Base-by-base conservation (phyloP, 2,329 filamentous ascomycete species). In the Microdochium bolleyi region DNA sequence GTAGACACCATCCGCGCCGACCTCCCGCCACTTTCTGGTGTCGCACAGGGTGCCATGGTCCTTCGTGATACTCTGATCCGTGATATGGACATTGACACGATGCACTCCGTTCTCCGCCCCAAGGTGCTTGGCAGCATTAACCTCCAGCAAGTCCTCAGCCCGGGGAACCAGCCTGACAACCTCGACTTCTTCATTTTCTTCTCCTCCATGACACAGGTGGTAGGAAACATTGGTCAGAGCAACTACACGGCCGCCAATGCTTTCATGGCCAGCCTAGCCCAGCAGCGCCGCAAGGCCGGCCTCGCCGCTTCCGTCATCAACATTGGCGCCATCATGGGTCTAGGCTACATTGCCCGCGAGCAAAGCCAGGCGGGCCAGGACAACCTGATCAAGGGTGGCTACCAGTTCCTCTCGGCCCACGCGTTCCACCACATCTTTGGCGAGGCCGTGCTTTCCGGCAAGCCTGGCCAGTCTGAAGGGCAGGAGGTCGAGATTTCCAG, bases 171-270 rank as follows among this genome's bases (percentile, higher is more conserved):
- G 27, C 3, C 10, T 2, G 27, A 30, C 27, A 49, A 54, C 5
- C 58, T 72, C 2, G 69, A 73, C 57, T 71, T 73, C 58, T 71
- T 72, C 56, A 50, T 70, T 25, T 57, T 68, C 53, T 61, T 49
- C 55, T 64, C 51, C 49, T 65, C 54, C 25, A 53, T 65, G 5
- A 60, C 62, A 0, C 67, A 64, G 0, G 60, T 54, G 3, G 53
- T 69, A 0, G 70, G 67, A 0, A 61, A 54, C 1, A 55, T 65
- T 1, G 64, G 61, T 0, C 68, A 73, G 50, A 57, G 54, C 25
- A 70, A 70, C 44, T 73, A 73, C 49, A 63, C 61, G 16, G 62
- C 69, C 0, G 64, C 62, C 2, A 73, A 73, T 52, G 58, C 55
- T 9, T 72, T 65, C 56, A 60, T 70, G 1, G 70, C 72, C 49